phyloP scores from a whole-genome alignment of 208 protist species.

The Leishmania arabica region DNA sequence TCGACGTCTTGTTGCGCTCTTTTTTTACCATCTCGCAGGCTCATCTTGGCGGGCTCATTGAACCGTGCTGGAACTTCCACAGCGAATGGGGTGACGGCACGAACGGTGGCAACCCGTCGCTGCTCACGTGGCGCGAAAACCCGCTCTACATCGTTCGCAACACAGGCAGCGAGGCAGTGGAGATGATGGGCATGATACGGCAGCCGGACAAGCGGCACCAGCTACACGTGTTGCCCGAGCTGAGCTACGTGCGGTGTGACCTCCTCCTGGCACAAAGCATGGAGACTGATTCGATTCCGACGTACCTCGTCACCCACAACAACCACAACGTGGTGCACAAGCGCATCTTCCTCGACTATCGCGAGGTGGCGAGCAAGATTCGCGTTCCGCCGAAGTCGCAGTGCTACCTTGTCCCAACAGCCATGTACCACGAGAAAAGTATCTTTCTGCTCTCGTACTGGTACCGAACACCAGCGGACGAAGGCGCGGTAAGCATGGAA shows the following conservation, averaged over 20 bases:
- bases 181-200: conserved; percentile 64
- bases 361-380: conserved; percentile 67
- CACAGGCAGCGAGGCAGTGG: conserved; percentile 35
- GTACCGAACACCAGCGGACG: conserved; percentile 44
- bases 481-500: conserved; percentile 31
- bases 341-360: conserved; percentile 60
- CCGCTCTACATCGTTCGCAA: conserved; percentile 69
- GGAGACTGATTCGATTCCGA: conserved; percentile 43
- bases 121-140: conserved; percentile 73
- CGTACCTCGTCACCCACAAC: conserved; percentile 80
- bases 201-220: conserved; percentile 78
- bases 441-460: conserved; percentile 82
- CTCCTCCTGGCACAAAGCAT: conserved; percentile 56
- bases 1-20: conserved; percentile 42
- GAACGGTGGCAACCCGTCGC: conserved; percentile 70
- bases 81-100: conserved; percentile 71
- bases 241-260: conserved; percentile 69
- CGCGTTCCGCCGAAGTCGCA: conserved; percentile 53
- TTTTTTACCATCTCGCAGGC: conserved; percentile 54
- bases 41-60: conserved; percentile 36
- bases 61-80: conserved; percentile 63
- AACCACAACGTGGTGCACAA: conserved; percentile 74
- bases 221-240: conserved; percentile 56
- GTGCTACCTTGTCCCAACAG: conserved; percentile 75
- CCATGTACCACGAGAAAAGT: conserved; percentile 69